phyloP scores from a whole-genome alignment of 345 rosid genomes.

The Kernera saxatilis region DNA sequence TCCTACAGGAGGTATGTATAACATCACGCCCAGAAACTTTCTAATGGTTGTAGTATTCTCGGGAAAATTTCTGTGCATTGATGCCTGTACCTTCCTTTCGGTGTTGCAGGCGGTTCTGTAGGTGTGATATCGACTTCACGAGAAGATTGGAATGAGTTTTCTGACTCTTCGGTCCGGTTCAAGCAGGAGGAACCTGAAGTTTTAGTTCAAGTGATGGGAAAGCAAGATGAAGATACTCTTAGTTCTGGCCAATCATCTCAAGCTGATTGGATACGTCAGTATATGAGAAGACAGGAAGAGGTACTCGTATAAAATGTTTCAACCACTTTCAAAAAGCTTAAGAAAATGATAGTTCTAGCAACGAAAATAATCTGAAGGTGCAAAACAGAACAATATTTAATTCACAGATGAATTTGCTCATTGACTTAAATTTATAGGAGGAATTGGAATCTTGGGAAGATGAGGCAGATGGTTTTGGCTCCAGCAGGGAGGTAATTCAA shows the following conservation, averaged over 20 bases:
- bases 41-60: neutral
- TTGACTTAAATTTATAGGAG: conserved; percentile 38
- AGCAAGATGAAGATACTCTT: conserved; percentile 39
- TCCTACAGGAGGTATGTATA: conserved; percentile 39
- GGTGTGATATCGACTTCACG: conserved; percentile 53
- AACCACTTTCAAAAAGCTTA: neutral
- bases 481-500: conserved; percentile 43
- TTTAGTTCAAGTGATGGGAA: conserved; percentile 50
- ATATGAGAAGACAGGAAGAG: conserved; percentile 84
- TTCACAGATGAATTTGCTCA: neutral
- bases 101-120: conserved; percentile 61
- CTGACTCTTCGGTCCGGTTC: conserved; percentile 28
- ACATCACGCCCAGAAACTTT: neutral
- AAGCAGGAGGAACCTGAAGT: conserved; percentile 36
- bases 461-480: conserved; percentile 34
- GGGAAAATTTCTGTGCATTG: neutral
- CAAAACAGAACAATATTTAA: neutral
- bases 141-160: conserved; percentile 48
- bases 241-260: conserved; percentile 60
- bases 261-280: conserved; percentile 88
- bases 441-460: conserved; percentile 73
- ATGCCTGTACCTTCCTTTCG: neutral
- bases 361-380: neutral
- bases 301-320: conserved; percentile 32
- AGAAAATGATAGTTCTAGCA: neutral